A percentile compares a stretch with the other conserved stretches of the same genome.
Conservation (phyloP, 257 asterid species). For the Buddleja alternifolia region DNA sequence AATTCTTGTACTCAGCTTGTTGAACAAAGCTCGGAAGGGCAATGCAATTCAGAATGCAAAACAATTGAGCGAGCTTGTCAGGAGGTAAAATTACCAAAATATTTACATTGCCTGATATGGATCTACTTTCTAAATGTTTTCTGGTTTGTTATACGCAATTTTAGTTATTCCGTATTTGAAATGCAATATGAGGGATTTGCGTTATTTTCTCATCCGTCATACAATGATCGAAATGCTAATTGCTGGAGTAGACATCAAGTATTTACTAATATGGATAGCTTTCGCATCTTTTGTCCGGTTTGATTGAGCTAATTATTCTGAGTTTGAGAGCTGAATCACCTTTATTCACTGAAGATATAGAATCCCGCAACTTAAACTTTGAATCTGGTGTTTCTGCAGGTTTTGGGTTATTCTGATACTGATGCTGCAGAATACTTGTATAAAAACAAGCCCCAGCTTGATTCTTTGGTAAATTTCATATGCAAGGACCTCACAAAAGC, state of each 20-base stretch:
- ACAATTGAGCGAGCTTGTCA: slow-evolving; percentile 98
- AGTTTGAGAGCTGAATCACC: slow-evolving; percentile 10
- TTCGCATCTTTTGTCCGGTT: slow-evolving; percentile 5
- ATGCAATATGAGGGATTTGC: neutral
- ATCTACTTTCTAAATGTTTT: neutral
- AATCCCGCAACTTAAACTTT: neutral
- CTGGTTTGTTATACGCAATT: neutral
- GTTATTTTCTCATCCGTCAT: neutral
- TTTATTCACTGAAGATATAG: neutral
- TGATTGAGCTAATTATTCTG: slow-evolving; percentile 1
- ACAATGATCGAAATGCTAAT: neutral
- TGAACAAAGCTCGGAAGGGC: slow-evolving; percentile 95
- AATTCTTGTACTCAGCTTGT: slow-evolving; percentile 64
- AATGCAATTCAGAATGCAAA: slow-evolving; percentile 88
- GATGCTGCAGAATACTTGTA: slow-evolving; percentile 91
- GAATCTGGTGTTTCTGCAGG: slow-evolving; percentile 51
- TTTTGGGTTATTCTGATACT: slow-evolving; percentile 91
- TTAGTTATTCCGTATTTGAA: neutral
- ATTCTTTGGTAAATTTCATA: slow-evolving; percentile 60
- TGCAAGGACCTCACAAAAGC: slow-evolving; percentile 91
- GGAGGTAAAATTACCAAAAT: slow-evolving; percentile 59
- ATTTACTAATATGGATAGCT: neutral
- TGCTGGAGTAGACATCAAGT: neutral
- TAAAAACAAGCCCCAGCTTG: slow-evolving; percentile 61
- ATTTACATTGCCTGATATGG: neutral